Evolutionary conservation across 2,329 filamentous ascomycete species (phyloP).

Genomic region (Penicillium sp.): DNA sequence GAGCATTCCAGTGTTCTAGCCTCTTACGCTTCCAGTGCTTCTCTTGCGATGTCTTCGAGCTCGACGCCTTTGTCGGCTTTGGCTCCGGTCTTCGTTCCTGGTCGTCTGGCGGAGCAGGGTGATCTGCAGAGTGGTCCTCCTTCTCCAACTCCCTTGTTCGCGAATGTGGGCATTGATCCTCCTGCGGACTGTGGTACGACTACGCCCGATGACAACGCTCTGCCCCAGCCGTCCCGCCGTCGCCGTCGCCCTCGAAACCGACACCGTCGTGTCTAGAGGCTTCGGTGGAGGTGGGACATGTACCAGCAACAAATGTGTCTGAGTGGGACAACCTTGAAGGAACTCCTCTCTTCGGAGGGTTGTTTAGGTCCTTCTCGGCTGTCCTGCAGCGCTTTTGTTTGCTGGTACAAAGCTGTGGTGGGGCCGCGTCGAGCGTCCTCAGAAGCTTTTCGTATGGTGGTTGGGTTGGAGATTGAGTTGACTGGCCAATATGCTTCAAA

Average conservation of each 20-base stretch:
- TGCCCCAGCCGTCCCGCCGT: not conserved
- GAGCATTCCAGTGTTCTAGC: not conserved
- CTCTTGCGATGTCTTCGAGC: not conserved
- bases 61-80: slow-evolving; percentile 1
- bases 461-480: slow-evolving; percentile 4
- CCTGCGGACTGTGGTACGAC: not conserved
- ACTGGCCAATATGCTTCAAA: not conserved
- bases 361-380: not conserved
- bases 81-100: slow-evolving; percentile 1
- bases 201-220: not conserved
- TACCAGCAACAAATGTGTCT: not conserved
- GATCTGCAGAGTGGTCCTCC: slow-evolving; percentile 3
- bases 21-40: slow-evolving; percentile 1
- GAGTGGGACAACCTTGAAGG: not conserved
- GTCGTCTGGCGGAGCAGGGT: not conserved
- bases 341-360: not conserved
- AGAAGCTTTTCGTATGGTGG: not conserved
- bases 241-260: not conserved
- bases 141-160: not conserved
- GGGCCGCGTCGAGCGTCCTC: not conserved
- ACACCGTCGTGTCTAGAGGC: not conserved
- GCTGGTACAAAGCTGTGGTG: not conserved
- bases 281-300: not conserved
- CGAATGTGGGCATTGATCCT: not conserved
- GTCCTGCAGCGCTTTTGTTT: not conserved